Base-by-base conservation (phyloP, 2,329 filamentous ascomycete species). In the Mollisiaceae sp. region DNA sequence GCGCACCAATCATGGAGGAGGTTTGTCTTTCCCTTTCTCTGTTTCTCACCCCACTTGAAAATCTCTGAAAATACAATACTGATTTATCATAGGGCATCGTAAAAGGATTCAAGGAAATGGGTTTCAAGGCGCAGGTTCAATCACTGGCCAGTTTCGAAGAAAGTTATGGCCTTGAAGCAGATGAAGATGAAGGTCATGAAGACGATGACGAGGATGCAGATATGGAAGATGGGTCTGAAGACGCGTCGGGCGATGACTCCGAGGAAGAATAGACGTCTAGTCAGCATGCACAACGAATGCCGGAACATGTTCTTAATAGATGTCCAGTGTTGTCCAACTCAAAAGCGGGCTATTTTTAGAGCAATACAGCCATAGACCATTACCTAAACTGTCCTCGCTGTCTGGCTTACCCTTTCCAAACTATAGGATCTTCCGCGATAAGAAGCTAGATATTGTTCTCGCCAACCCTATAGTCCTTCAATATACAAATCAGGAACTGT, bases 71-170 rank as follows among this genome's bases (percentile, higher is more conserved):
- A 35, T 35, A 11, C 4, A 6, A 20, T 54, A 27, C 50, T 54
- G 11, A 54, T 39, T 18, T 22, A 2, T 11, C 11, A 36, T 22
- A 97, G 93, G 85, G 85, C 66, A 87, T 97, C 71, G 86, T 90
- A 73, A 89, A 89, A 70, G 89, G 90, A 1, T 92, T 98, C 73
- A 84, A 87, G 70, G 82, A 81, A 1, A 89, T 88, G 64, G 93
- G 93, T 0, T 99, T 97, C 82, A 89, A 89, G 76, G 90, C 91
- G 0, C 85, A 92, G 75, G 84, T 91, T 45, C 89, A 89, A 75
- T 83, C 89, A 35, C 82, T 98, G 59, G 87, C 89, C 50, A 85
- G 91, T 73, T 98, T 97, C 78, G 88, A 96, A 77, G 92, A 97
- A 69, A 92, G 93, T 74, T 98, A 98, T 76, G 94, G 94, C 0